phyloP scores from a whole-genome alignment of 2,329 filamentous ascomycete genomes.

The Zymoseptoria crescenta region DNA sequence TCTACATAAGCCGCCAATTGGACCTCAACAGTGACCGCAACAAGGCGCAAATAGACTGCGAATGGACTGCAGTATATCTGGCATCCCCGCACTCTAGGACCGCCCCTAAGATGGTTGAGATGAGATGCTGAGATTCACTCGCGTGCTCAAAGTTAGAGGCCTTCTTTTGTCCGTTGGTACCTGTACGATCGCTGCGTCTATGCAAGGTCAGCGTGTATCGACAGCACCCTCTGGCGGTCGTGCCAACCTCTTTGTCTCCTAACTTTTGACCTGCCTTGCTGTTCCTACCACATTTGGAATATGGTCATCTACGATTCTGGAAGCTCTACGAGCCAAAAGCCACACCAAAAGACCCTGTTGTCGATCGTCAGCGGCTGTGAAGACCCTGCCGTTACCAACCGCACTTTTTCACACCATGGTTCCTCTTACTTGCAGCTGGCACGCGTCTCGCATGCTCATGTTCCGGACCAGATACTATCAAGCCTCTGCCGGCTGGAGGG shows the following conservation, averaged over 20 bases:
- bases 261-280: background rate
- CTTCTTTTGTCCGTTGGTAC: no score
- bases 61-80: background rate
- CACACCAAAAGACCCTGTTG: background rate
- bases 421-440: background rate
- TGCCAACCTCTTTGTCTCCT: background rate
- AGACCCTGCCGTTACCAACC: background rate
- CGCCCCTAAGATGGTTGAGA: background rate
- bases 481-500: background rate
- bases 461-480: background rate
- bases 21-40: background rate
- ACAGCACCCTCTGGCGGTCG: background rate
- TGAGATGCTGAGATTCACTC: background rate
- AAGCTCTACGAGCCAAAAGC: background rate
- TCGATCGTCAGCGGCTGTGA: background rate
- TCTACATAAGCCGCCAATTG: background rate
- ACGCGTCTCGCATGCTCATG: background rate
- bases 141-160: background rate
- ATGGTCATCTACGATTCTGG: background rate
- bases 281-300: background rate
- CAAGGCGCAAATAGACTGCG: background rate
- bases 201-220: background rate
- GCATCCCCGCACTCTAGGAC: background rate
- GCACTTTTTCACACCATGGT: background rate
- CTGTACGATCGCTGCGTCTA: background rate